Percentiles rank a stretch among this genome's conserved stretches.
These are phyloP conservation scores for Pyrenophora tritici-repentis DNA, from an alignment of 2,329 filamentous ascomycete genomes.

Conservation along the genomic window DNA sequence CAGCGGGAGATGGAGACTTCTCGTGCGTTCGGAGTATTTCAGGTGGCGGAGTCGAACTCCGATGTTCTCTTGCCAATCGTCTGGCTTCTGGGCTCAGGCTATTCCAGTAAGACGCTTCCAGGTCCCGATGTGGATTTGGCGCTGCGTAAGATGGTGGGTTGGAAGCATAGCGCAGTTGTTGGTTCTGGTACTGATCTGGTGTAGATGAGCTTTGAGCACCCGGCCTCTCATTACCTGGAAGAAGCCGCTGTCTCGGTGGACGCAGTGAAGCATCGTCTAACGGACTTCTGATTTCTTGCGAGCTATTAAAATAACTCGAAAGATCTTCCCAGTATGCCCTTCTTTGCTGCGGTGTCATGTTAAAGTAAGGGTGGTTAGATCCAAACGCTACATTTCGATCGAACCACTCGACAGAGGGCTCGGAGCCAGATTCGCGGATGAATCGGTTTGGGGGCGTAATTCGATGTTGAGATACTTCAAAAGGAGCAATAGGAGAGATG, in stretches of 20 bases:
- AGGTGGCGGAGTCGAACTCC: too few species aligned
- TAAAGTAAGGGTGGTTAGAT: neutral
- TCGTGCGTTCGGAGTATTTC: too few species aligned
- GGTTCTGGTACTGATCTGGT: too few species aligned
- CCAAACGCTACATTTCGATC: neutral
- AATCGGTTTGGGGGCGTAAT: neutral
- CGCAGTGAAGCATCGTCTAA: too few species aligned
- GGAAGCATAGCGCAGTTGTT: too few species aligned
- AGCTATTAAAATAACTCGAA: neutral
- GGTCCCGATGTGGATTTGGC: too few species aligned
- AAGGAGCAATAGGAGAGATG: neutral
- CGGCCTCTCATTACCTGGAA: too few species aligned
- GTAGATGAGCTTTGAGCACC: too few species aligned
- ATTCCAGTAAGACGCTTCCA: neutral
- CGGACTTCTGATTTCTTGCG: neutral
- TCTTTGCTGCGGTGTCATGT: neutral
- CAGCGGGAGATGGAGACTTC: too few species aligned
- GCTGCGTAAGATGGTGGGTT: too few species aligned
- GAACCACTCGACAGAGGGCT: neutral
- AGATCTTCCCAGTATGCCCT: neutral
- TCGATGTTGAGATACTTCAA: neutral
- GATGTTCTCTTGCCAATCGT: too few species aligned
- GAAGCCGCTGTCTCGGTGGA: too few species aligned
- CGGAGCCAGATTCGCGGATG: neutral
- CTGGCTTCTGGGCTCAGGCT: neutral